Base-by-base conservation (phyloP, 2,329 filamentous ascomycete genomes). In the Endocalyx cinctus region DNA sequence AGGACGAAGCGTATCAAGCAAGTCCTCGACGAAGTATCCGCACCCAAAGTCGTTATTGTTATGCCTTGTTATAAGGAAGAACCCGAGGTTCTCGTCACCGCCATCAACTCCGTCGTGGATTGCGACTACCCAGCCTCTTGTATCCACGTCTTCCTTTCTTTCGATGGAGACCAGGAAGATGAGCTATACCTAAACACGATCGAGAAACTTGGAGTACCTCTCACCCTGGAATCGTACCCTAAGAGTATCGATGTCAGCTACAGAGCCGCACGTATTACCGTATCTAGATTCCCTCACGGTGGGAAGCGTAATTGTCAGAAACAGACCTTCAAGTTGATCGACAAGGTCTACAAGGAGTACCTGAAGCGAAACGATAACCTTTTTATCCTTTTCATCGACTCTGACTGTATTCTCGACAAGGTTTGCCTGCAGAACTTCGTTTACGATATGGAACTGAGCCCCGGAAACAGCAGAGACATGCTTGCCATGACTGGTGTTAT, bases 21-120 rank as follows among this genome's bases (percentile, higher is more conserved):
- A 43, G 78, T 87, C 1, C 72, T 96, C 31, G 87, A 95, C 57
- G 87, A 94, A 54, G 67, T 77, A 3, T 88, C 82, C 1, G 89
- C 92, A 0, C 92, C 90, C 2, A 97, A 97, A 61, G 84, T 94
- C 12, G 87, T 96, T 43, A 84, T 97, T 39, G 83, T 97, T 38
- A 96, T 97, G 88, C 92, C 90, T 5, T 94, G 89, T 54, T 97
- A 95, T 66, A 87, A 92, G 54, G 92, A 97, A 55, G 80, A 88
- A 18, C 86, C 87, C 0, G 83, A 86, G 1, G 74, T 94, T 10
- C 72, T 97, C 29, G 70, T 96, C 35, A 84, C 84, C 29, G 92
- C 90, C 5, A 74, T 96, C 48, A 82, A 96, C 62, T 96, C 90
- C 0, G 82, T 97, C 20, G 87, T 95, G 32, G 84, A 90, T 49